Base-by-base conservation (phyloP, 1,284 basidiomycete species). In the Cystobasidium pallidum region DNA sequence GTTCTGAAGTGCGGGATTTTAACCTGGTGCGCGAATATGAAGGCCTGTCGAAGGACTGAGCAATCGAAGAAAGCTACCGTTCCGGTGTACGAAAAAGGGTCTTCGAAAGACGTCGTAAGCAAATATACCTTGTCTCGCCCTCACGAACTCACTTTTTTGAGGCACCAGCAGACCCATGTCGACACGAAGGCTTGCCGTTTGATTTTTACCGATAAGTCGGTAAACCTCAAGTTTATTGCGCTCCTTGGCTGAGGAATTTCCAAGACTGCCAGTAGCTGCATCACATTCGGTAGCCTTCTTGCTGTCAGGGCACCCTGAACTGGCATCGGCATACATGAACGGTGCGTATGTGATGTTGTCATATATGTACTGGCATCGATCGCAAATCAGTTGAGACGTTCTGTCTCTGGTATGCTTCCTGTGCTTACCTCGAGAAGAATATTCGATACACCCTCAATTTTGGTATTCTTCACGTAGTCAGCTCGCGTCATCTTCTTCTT, bases 321-420 rank as follows among this genome's bases (percentile, higher is more conserved):
- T 88, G 79, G 95, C 94, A 79, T 97, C 94, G 73, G 97, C 90
- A 78, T 94, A 97, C 73, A 97, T 91, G 82, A 99, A 99, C 0
- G 90, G 95, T 55, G 89, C 92, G 82, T 90, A 94, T 26, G 92
- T 89, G 68, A 94, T 93, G 79, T 99, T 98, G 82, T 99, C 95
- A 80, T 90, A 99, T 79, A 95, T 93, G 76, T 91, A 94, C 91
- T 94, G 76, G 28, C 26, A 58, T n/a, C 10, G 21, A 26, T 17
- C 3, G 4, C n/a, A 11, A 45, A 3, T 45, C 15, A 45, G n/a
- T 11, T 41, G 3, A 6, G 43, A 15, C 43, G n/a, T 11, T 45
- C 43, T 51, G 2, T 15, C 24, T 51, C 21, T 24, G 2, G 3
- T 7, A 26, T 3, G 15, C 24, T 3, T 51, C 4, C 63, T 2